A percentile compares a stretch with the other conserved stretches of the same genome.
These are phyloP conservation scores for Lomentospora prolificans DNA, from an alignment of 2,329 filamentous ascomycete species.

Conservation along the genomic window DNA sequence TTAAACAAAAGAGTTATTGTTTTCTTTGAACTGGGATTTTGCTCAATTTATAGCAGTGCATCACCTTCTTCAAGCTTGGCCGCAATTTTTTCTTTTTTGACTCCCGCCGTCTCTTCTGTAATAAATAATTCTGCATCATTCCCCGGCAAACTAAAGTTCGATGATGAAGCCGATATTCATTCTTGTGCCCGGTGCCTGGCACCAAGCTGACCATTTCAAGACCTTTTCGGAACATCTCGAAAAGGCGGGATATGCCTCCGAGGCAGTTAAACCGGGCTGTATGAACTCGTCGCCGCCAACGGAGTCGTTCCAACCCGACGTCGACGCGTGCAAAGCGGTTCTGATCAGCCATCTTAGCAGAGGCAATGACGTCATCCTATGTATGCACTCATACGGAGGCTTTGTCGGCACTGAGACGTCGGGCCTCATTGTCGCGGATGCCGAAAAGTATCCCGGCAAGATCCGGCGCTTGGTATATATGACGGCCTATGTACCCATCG, in stretches of 20 bases:
- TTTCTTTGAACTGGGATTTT: no score
- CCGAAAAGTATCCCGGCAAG: neutral
- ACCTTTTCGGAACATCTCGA: conserved; percentile 5
- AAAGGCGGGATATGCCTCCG: conserved; percentile 10
- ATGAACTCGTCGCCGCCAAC: neutral
- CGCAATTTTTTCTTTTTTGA: no score
- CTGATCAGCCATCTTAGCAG: conserved; percentile 8
- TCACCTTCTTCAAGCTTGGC: no score
- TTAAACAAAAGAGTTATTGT: no score
- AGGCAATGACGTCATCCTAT: conserved; percentile 14
- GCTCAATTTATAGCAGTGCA: no score
- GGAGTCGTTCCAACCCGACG: neutral
- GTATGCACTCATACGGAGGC: conserved; percentile 17
- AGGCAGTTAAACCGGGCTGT: neutral
- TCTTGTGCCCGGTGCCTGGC: conserved; percentile 15
- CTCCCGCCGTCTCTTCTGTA: no score
- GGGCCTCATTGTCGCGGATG: neutral
- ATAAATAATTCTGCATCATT: no score
- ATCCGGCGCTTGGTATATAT: conserved; percentile 3
- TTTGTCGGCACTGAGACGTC: conserved; percentile 12
- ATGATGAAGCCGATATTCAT: conserved; percentile 13
- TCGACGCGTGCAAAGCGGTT: neutral
- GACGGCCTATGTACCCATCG: neutral
- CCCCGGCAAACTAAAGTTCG: no score
- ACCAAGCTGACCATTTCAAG: conserved; percentile 7